Conservation (phyloP, 2,329 filamentous ascomycete species). For the Elsinoe ampelina region DNA sequence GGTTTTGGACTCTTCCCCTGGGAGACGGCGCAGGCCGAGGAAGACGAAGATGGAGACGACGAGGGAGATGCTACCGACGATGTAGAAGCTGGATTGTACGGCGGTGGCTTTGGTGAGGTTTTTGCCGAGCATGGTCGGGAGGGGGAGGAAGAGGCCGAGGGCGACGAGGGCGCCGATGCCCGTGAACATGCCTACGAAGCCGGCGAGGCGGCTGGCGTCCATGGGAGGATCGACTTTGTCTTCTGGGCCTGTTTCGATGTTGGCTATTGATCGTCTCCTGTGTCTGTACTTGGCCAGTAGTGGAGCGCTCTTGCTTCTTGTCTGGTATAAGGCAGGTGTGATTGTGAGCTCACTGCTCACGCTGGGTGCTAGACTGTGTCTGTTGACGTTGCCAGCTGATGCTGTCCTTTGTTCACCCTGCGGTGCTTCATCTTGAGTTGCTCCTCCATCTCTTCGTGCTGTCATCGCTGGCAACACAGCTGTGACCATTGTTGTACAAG, state of each 20-base stretch:
- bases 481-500: constrained; percentile 86
- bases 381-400: constrained; percentile 1
- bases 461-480: constrained; percentile 74
- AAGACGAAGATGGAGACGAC: constrained; percentile 66
- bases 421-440: constrained; percentile 21
- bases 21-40: constrained; percentile 59
- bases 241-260: neutral
- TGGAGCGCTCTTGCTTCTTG: constrained; percentile 20
- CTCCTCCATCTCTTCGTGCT: constrained; percentile 17
- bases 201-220: constrained; percentile 51
- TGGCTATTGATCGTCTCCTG: neutral
- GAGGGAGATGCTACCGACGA: constrained; percentile 66
- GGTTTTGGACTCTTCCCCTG: constrained; percentile 70
- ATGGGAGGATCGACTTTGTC: neutral
- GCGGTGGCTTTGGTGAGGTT: constrained; percentile 66
- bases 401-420: constrained; percentile 24
- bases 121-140: constrained; percentile 71
- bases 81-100: constrained; percentile 77
- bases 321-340: constrained; percentile 49
- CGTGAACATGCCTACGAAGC: constrained; percentile 84
- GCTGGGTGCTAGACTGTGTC: constrained; percentile 55
- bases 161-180: constrained; percentile 86
- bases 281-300: constrained; percentile 6
- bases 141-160: constrained; percentile 69
- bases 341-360: constrained; percentile 68